Conservation (phyloP, 2,329 filamentous ascomycete genomes). For the Calonectria henricotiae region DNA sequence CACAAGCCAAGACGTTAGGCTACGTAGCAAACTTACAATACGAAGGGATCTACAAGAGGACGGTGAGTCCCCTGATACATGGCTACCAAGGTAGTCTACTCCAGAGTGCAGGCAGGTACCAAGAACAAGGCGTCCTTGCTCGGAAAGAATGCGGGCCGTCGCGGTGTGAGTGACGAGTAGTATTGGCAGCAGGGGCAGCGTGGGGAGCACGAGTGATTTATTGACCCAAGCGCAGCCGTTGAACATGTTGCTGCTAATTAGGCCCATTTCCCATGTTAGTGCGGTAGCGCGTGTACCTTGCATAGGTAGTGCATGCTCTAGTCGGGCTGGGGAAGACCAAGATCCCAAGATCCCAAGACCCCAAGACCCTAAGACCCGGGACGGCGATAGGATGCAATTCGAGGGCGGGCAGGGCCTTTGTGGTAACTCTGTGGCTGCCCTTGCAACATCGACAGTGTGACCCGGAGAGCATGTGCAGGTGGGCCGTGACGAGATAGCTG, state of each 20-base stretch:
- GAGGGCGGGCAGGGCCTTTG: neutral
- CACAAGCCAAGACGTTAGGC: no score
- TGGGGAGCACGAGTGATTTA: slow-evolving; percentile 25
- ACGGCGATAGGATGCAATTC: slow-evolving; percentile 1
- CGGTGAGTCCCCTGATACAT: no score
- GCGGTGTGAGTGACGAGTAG: slow-evolving; percentile 18
- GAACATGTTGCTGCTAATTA: slow-evolving; percentile 12
- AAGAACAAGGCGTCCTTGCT: neutral
- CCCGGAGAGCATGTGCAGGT: slow-evolving; percentile 10
- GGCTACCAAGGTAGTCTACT: no score
- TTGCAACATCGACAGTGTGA: slow-evolving; percentile 31
- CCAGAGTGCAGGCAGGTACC: no score
- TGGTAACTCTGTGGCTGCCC: slow-evolving; percentile 18
- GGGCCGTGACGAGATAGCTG: neutral
- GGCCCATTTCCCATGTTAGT: slow-evolving; percentile 17
- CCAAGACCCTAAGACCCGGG: neutral
- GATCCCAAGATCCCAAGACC: no score
- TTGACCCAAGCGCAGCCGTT: slow-evolving; percentile 24
- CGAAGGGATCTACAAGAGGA: neutral
- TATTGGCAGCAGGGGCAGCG: neutral
- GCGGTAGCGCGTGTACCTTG: slow-evolving; percentile 1
- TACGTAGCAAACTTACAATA: neutral
- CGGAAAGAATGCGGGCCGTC: slow-evolving; percentile 21
- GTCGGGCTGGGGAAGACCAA: neutral
- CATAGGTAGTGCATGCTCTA: slow-evolving; percentile 16